These are phyloP conservation scores for Cadophora luteo-olivacea DNA, from an alignment of 2,329 filamentous ascomycete genomes.

Conservation along the genomic window DNA sequence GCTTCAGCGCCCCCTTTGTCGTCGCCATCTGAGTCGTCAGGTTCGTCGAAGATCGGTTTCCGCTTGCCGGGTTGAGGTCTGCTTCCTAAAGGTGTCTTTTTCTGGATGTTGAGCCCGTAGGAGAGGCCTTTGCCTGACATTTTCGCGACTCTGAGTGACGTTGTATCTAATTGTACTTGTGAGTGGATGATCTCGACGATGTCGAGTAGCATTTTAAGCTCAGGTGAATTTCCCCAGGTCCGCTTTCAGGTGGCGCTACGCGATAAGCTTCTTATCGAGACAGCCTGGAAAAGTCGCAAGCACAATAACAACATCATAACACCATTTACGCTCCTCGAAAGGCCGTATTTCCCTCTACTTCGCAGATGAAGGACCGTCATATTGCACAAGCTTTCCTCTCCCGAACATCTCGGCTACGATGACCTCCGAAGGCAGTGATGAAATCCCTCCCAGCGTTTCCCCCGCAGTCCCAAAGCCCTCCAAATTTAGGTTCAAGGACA, in stretches of 20 bases:
- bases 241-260: neutral
- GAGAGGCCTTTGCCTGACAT: conserved; percentile 51
- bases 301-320: neutral
- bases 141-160: conserved; percentile 11
- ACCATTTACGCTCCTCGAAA: neutral
- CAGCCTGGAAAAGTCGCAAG: neutral
- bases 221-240: conserved; percentile 1
- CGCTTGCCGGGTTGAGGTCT: conserved; percentile 58
- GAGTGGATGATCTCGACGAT: neutral
- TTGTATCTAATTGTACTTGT: neutral
- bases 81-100: conserved; percentile 54
- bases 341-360: neutral
- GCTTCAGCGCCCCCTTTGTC: conserved; percentile 46
- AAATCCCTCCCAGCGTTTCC: conserved; percentile 17
- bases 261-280: conserved; percentile 20
- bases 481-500: conserved; percentile 43
- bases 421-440: conserved; percentile 26
- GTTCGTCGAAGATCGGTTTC: conserved; percentile 65
- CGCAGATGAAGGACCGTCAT: conserved; percentile 2
- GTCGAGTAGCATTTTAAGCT: neutral
- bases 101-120: conserved; percentile 65
- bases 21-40: conserved; percentile 63
- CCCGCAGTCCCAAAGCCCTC: conserved; percentile 26
- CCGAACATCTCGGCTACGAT: conserved; percentile 22
- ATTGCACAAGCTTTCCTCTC: neutral